phyloP scores from a whole-genome alignment of 78 protist genomes.

The Dictyostelium capitatum region DNA sequence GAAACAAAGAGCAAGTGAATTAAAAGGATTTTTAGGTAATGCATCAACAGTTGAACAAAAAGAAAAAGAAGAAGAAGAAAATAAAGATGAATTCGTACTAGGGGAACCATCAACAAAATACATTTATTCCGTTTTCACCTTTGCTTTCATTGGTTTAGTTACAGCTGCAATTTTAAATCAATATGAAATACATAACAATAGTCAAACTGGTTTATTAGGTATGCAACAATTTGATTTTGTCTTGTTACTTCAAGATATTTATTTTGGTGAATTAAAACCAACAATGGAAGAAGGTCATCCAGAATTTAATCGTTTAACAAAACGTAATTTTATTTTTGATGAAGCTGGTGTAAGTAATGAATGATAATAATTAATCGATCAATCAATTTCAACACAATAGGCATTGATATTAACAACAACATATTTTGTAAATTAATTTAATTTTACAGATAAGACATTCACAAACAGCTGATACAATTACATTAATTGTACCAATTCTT shows the following conservation, averaged over 20 bases:
- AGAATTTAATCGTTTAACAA: not conserved
- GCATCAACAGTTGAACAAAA: not conserved
- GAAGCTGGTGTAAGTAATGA: constrained; percentile 1
- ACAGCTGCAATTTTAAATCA: not conserved
- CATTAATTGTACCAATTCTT: constrained; percentile 17
- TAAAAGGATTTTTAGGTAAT: not conserved
- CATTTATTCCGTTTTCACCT: not conserved
- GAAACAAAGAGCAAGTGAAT: not conserved
- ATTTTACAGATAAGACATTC: not conserved
- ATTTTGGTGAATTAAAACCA: constrained; percentile 7
- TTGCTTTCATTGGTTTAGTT: not conserved
- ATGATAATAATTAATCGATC: too few relatives aligned
- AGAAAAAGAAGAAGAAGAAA: not conserved
- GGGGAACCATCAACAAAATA: not conserved
- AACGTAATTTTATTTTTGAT: not conserved
- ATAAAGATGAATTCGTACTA: not conserved
- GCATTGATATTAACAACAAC: not conserved
- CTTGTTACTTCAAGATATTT: constrained; percentile 9
- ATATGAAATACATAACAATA: not conserved
- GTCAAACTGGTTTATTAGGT: not conserved
- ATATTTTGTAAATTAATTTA: not conserved
- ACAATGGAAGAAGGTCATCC: constrained; percentile 3
- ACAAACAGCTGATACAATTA: not conserved
- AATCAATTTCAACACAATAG: not conserved
- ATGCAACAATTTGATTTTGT: not conserved